Conservation (phyloP, 1,284 basidiomycete genomes). For the Ceratobasidium sp. region DNA sequence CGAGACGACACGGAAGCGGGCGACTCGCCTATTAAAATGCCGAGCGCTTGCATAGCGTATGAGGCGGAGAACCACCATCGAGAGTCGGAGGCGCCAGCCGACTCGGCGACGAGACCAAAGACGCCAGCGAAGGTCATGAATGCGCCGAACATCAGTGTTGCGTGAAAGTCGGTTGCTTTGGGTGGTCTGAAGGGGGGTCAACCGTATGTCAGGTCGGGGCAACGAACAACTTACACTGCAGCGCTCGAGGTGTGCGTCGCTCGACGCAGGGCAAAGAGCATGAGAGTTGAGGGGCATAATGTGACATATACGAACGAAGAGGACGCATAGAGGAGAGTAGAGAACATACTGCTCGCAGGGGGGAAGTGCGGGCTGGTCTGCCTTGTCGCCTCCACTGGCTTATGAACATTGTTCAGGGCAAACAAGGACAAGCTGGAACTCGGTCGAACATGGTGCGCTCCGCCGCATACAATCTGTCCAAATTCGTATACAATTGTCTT, state of each 20-base stretch:
- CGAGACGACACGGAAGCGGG: no score
- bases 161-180: conserved; percentile 26
- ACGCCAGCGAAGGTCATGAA: conserved; percentile 35
- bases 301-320: conserved; percentile 26
- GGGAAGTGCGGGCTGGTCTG: conserved; percentile 4
- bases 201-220: neutral
- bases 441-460: conserved; percentile 11
- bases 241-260: neutral
- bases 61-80: conserved; percentile 25
- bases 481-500: neutral
- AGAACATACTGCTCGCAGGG: conserved; percentile 32
- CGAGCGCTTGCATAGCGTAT: conserved; percentile 22
- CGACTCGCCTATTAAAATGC: conserved; percentile 8
- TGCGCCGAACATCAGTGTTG: conserved; percentile 20
- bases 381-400: neutral
- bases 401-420: conserved; percentile 9
- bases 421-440: conserved; percentile 15
- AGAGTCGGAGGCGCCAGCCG: neutral
- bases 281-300: conserved; percentile 31
- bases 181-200: neutral
- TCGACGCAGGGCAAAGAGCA: conserved; percentile 24
- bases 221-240: neutral
- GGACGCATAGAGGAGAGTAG: conserved; percentile 24
- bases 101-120: conserved; percentile 33
- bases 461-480: conserved; percentile 31